A percentile compares a stretch with the other conserved stretches of the same genome.
Evolutionary conservation across 192 early-diverging fungal species (phyloP).

Genomic region (Mortierella antarctica): DNA sequence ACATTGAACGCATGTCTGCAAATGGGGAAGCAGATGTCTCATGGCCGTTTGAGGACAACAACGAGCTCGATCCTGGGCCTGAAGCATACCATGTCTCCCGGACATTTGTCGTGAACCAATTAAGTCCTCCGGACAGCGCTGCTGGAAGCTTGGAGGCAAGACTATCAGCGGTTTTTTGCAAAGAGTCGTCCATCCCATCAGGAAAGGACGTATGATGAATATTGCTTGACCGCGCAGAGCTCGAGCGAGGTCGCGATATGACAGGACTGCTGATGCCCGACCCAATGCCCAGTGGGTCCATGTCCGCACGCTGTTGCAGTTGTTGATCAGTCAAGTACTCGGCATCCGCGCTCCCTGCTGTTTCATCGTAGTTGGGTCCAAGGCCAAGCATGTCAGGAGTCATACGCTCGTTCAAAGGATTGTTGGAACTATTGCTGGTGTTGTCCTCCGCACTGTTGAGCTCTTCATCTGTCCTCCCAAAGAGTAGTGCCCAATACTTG

Average conservation of each 20-base stretch:
- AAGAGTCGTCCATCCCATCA: conserved; percentile 16
- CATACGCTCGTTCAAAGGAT: conserved; percentile 24
- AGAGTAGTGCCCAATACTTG: conserved; percentile 82
- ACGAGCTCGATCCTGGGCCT: background rate
- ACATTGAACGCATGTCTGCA: conserved; percentile 20
- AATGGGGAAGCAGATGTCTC: conserved; percentile 8
- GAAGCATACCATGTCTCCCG: conserved; percentile 46
- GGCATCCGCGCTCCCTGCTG: background rate
- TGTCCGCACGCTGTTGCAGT: background rate
- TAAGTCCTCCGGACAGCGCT: conserved; percentile 41
- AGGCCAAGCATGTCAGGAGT: conserved; percentile 35
- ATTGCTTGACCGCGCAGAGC: conserved; percentile 2
- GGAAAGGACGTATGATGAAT: background rate
- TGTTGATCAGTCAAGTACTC: background rate
- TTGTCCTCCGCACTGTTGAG: conserved; percentile 48
- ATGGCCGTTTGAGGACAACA: conserved; percentile 1
- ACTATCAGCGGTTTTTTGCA: conserved; percentile 37
- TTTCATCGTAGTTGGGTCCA: conserved; percentile 23
- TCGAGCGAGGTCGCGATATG: conserved; percentile 3
- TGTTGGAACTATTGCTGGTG: background rate
- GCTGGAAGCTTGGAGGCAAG: conserved; percentile 38
- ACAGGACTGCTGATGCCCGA: background rate
- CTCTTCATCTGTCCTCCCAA: conserved; percentile 68
- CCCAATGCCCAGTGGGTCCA: conserved; percentile 23
- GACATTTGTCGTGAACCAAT: conserved; percentile 40